Percentiles rank a stretch among this genome's conserved stretches.
These are phyloP conservation scores for Salicornia ramosissima DNA, from an alignment of 148 eudicot genomes.

Conservation along the genomic window DNA sequence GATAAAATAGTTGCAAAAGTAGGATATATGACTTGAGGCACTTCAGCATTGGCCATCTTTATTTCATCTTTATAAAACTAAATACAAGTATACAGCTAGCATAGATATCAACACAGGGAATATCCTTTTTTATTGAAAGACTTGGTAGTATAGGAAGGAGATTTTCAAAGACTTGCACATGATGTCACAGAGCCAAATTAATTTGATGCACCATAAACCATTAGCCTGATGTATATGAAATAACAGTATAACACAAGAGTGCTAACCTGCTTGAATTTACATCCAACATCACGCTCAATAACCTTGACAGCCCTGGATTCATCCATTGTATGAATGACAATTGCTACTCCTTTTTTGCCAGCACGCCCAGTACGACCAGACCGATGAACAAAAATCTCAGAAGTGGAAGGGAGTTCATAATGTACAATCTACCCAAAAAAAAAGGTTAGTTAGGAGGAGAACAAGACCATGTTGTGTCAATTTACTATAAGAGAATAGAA, in stretches of 20 bases:
- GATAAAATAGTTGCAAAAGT: not conserved
- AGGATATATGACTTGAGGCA: not conserved
- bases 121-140: not conserved
- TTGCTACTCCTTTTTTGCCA: constrained; percentile 91
- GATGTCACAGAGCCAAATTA: not conserved
- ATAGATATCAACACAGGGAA: not conserved
- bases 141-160: too few species aligned
- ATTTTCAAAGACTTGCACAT: too few species aligned
- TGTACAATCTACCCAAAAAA: constrained; percentile 57
- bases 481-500: not conserved
- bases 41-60: not conserved
- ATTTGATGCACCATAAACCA: not conserved
- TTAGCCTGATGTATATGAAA: too few species aligned
- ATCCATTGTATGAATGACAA: constrained; percentile 54
- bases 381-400: constrained; percentile 92
- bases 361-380: constrained; percentile 99
- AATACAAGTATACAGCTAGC: not conserved
- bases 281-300: constrained; percentile 84
- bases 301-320: constrained; percentile 52
- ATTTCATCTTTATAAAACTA: not conserved
- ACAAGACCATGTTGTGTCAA: not conserved
- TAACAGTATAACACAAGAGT: not conserved
- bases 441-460: not conserved
- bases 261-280: constrained; percentile 60
- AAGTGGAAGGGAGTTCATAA: constrained; percentile 78